Conservation (phyloP, 2,329 filamentous ascomycete species). For the Paracorniculantispora psalliotae region DNA sequence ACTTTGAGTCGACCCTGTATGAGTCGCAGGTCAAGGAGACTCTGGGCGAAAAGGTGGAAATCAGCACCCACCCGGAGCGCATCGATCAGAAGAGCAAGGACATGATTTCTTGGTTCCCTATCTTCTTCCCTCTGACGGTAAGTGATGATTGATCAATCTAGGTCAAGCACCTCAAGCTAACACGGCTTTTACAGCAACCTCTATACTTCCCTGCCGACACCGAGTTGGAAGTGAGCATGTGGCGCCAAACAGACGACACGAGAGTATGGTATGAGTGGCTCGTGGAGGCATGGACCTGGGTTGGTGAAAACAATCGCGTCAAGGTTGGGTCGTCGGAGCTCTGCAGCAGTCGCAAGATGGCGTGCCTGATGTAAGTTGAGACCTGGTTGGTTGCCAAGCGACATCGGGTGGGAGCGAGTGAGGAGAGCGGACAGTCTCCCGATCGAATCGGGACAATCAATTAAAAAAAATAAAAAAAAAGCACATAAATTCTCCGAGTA, state of each 20-base stretch:
- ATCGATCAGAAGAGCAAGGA: conserved; percentile 91
- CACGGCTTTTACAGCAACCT: conserved; percentile 57
- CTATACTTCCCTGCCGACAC: conserved; percentile 79
- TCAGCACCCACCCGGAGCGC: conserved; percentile 87
- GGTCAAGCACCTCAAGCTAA: background rate
- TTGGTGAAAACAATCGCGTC: conserved; percentile 55
- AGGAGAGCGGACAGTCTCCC: background rate
- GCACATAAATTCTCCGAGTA: background rate
- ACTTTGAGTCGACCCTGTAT: conserved; percentile 96
- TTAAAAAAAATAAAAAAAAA: background rate
- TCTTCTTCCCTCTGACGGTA: conserved; percentile 95
- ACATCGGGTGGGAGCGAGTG: too few species aligned
- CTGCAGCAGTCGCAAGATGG: conserved; percentile 64
- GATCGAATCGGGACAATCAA: background rate
- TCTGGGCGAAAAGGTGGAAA: conserved; percentile 59
- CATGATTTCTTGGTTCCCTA: conserved; percentile 99
- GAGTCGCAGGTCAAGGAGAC: conserved; percentile 40
- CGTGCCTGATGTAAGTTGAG: conserved; percentile 74
- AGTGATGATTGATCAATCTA: conserved; percentile 22
- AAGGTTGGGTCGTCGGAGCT: conserved; percentile 62
- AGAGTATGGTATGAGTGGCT: conserved; percentile 99
- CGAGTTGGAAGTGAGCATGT: conserved; percentile 89
- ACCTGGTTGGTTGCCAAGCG: too few species aligned
- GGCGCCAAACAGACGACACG: conserved; percentile 88
- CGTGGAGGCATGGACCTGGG: conserved; percentile 73